Evolutionary conservation across 2,329 filamentous ascomycete species (phyloP), one percentile per base, ranked within the genome.

Genomic region (Microascus cirrosus): DNA sequence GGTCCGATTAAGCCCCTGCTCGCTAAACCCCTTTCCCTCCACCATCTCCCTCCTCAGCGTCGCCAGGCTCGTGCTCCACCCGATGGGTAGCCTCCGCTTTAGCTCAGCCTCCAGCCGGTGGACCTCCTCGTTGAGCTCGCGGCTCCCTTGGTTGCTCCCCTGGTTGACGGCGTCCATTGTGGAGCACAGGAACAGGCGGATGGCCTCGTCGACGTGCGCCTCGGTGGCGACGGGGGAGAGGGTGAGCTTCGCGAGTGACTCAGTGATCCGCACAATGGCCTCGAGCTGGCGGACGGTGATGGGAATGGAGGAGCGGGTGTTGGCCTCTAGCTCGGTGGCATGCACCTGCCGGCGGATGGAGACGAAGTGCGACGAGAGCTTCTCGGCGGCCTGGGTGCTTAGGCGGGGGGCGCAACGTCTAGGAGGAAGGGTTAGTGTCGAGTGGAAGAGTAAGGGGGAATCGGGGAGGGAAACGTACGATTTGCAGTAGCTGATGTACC

Each of bases 141-240:
- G 87, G 67, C 86, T 91, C 42, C 89, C 90, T 64, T 89, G 83
- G 62, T 86, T 89, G 63, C 88, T 86, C 60, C 92, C 93, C 66
- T 95, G 90, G 60, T 90, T 93, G 59, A 97, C 91, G 8, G 94
- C 94, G 67, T 99, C 93, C 94, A 99, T 97, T 59, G 94, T 99
- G 3, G 87, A 92, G 63, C 92, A 94, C 34, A 99, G 77, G 85
- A 99, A 99, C 18, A 99, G 81, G 0, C 94, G 87, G 66, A 99
- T 99, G 2, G 94, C 94, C 74, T 99, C 94, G 67, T 99, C 93
- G 56, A 99, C 94, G 67, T 99, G 94, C 53, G 84, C 79, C 71
- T 96, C 93, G 0, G 88, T 92, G 2, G 93, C 94, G 50, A 96
- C 80, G 3, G 92, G 86, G 0, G 88, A 90, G 10, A 99, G 81